Evolutionary conservation across 495 filamentous ascomycete species (phyloP), one percentile per base, ranked within the genome.

Genomic region (Daldinia bambusicola): DNA sequence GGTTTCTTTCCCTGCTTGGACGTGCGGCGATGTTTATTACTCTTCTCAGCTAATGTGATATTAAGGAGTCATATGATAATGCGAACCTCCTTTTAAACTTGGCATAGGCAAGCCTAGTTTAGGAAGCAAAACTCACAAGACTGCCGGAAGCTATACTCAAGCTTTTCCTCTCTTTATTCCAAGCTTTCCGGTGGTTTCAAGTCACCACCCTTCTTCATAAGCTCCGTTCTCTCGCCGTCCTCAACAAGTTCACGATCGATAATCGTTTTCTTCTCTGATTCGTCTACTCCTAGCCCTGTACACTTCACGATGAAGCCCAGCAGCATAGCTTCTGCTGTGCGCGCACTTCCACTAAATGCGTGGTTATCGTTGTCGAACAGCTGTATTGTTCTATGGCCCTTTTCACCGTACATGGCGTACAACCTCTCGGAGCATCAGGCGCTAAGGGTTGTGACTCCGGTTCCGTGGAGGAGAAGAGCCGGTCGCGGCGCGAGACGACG

Each of bases 311-410:
- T 61, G 31, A 84, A 85, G 7, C 71, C 71, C 8, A 80, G 77
- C 14, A 84, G 66, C 75, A 77, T 70, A 37, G 56, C 70, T 70
- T 83, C 80, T 1, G 74, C 80, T 63, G 74, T 50, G 58, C 55
- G 51, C 26, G 77, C 74, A 58, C 81, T 80, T 55, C 57, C n/a
- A 26, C 69, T 78, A 43, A 84, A 61, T 37, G 78, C 77, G 74
- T 85, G 82, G 72, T 82, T 76, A 62, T 84, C 82, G 0, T 77
- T 70, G 5, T 79, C 76, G 70, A 82, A 84, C 1, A 85, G 68
- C 58, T 81, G 75, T 59, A 84, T 32, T 74, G 73, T 69, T 30
- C 78, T 73, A 4, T 76, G 57, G 14, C 79, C 79, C 40, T 56
- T 66, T 0, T 48, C 53, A 0, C 80, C 80, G 72, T 85, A 85